Base-by-base conservation (phyloP, 2,329 filamentous ascomycete genomes). In the Aureobasidium vineae region DNA sequence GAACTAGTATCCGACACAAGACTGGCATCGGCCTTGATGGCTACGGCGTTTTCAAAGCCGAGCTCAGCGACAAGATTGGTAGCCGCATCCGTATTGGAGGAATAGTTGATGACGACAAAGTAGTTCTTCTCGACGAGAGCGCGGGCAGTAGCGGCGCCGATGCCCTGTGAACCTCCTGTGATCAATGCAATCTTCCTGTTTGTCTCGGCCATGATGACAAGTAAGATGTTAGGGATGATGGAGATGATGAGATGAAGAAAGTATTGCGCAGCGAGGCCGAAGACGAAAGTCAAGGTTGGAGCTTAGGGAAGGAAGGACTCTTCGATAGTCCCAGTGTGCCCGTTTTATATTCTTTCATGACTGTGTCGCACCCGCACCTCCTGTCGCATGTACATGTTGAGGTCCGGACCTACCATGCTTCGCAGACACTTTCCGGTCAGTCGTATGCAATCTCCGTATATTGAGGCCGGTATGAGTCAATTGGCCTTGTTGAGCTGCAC, bases 11-110 rank as follows among this genome's bases (percentile, higher is more conserved):
- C 82, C 0, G 72, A 33, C 5, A 85, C 69, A 36, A 75, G 80
- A 26, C 79, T 79, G 3, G 79, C 84, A 70, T 89, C 81, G 1
- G 84, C 86, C 76, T 85, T 80, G 36, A 90, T 78, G 28, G 83
- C 82, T n/a, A 85, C 73, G 7, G 82, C 81, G 4, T 80, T 78
- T 57, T 82, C 76, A 3, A 73, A 45, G 23, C 80, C 79, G 43
- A 85, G 81, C 47, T 80, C 69, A 5, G 77, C 59, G 40, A 87
- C 80, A 0, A 88, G 73, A 10, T 77, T 75, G 5, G 88, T 80
- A 26, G 88, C 88, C 0, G 84, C 79, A 23, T 76, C 74, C 38
- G 80, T 75, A 71, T 85, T 84, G 61, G 82, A 83, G 64, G 82
- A 79, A 77, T 90, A 90, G 81, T 80, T 82, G 69, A 83, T 75